A percentile compares a stretch with the other conserved stretches of the same genome.
phyloP scores from a whole-genome alignment of 2,329 filamentous ascomycete species.

The Peltaster fructicola region DNA sequence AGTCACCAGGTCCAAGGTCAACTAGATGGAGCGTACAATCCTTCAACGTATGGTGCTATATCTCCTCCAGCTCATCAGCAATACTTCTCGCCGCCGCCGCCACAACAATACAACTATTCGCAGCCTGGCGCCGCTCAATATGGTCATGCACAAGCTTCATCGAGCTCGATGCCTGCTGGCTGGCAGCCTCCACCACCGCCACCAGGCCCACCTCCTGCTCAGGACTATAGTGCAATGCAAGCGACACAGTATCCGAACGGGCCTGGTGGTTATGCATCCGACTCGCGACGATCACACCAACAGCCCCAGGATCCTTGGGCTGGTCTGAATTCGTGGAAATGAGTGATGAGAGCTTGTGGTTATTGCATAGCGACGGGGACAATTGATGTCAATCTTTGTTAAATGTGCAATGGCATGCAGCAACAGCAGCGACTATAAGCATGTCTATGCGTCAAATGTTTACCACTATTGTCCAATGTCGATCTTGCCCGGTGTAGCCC shows the following conservation, averaged over 20 bases:
- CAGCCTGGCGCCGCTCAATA: slow-evolving; percentile 35
- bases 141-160: slow-evolving; percentile 36
- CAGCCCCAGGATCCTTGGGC: slow-evolving; percentile 46
- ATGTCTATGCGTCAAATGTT: no score
- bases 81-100: slow-evolving; percentile 32
- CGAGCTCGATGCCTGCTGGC: slow-evolving; percentile 35
- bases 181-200: slow-evolving; percentile 52
- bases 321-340: slow-evolving; percentile 53
- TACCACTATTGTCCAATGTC: no score
- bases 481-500: no score
- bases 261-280: slow-evolving; percentile 38
- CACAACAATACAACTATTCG: slow-evolving; percentile 22
- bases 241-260: slow-evolving; percentile 25
- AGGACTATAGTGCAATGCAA: slow-evolving; percentile 31
- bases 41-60: slow-evolving; percentile 27
- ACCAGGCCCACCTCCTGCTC: slow-evolving; percentile 41
- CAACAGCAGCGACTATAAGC: no score
- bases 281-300: slow-evolving; percentile 25
- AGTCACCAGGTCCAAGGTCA: no score
- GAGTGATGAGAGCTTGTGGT: slow-evolving; percentile 3
- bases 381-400: neutral
- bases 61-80: slow-evolving; percentile 41
- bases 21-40: slow-evolving; percentile 32
- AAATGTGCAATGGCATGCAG: no score
- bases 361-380: neutral